These are phyloP conservation scores for Fusarium albosuccineum DNA, from an alignment of 2,329 filamentous ascomycete species.

Conservation along the genomic window DNA sequence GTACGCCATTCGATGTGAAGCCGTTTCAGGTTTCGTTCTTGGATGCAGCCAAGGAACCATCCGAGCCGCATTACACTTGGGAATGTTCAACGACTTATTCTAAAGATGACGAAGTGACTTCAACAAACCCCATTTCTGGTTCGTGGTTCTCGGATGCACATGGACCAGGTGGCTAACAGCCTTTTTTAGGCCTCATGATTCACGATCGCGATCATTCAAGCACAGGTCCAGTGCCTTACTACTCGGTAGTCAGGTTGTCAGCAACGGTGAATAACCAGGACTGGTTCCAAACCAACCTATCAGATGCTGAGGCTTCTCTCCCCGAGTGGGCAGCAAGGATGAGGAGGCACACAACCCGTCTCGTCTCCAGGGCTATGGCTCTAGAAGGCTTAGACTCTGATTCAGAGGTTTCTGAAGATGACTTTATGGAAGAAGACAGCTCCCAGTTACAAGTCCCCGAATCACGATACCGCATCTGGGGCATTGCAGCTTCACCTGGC, in stretches of 20 bases:
- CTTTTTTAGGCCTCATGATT: constrained; percentile 60
- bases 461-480: constrained; percentile 66
- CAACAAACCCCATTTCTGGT: constrained; percentile 50
- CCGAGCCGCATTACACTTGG: constrained; percentile 54
- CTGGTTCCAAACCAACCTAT: constrained; percentile 67
- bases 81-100: constrained; percentile 63
- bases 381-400: constrained; percentile 53
- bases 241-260: constrained; percentile 66
- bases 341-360: constrained; percentile 57
- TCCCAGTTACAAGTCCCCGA: constrained; percentile 60
- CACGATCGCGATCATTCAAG: constrained; percentile 46
- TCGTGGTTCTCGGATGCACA: not conserved
- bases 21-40: constrained; percentile 64
- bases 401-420: constrained; percentile 50
- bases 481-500: constrained; percentile 64
- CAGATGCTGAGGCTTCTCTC: constrained; percentile 42
- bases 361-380: constrained; percentile 61
- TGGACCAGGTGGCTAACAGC: constrained; percentile 11
- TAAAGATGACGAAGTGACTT: constrained; percentile 47
- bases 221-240: constrained; percentile 56
- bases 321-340: constrained; percentile 65
- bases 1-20: constrained; percentile 63
- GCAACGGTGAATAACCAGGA: constrained; percentile 63
- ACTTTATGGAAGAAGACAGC: constrained; percentile 49
- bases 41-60: constrained; percentile 38